Base-by-base conservation (phyloP, 2,329 filamentous ascomycete species). In the Monosporascus sp. region DNA sequence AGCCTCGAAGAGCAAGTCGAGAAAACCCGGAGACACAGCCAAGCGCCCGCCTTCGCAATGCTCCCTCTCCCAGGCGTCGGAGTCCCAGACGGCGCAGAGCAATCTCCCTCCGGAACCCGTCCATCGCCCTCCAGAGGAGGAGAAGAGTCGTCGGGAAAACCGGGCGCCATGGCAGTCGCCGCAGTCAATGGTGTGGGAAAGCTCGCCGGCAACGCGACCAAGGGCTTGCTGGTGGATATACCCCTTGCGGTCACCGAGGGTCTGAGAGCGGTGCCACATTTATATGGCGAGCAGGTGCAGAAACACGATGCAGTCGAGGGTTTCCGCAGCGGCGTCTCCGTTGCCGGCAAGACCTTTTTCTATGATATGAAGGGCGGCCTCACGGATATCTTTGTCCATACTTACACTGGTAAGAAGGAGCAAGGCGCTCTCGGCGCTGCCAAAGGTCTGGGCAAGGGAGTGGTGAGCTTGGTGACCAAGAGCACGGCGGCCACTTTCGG, bases 161-260 rank as follows among this genome's bases (percentile, higher is more conserved):
- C 54, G 8, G 50, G 47, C 18, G 54, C 52, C 6, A 51, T 50
- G 2, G 50, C 54, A 2, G 53, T 57, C 31, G 49, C 56, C 2
- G 51, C 54, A 8, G 44, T 55, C 14, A 50, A 51, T 3, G 53
- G 57, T 2, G 53, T 52, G 6, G 53, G 51, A 1, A 50, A 53
- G 37, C 22, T 51, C 37, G 27, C 48, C 22, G 37, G 36, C 31
- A 9, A 51, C 39, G 8, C 51, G 41, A 47, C 3, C 37, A 52
- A 49, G 17, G 50, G 51, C 4, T 31, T 52, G 14, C 22, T 52
- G 15, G 57, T 60, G 2, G 55, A 55, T 22, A 57, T 60, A 0
- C 58, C 57, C 2, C 45, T 60, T 15, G 58, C 57, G 1, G 57
- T 54, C 20, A 57, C 57, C 2, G 57, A 60, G 36, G 58, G 57